Conservation (phyloP, 2,329 filamentous ascomycete genomes). For the Aspergillus uvarum region DNA sequence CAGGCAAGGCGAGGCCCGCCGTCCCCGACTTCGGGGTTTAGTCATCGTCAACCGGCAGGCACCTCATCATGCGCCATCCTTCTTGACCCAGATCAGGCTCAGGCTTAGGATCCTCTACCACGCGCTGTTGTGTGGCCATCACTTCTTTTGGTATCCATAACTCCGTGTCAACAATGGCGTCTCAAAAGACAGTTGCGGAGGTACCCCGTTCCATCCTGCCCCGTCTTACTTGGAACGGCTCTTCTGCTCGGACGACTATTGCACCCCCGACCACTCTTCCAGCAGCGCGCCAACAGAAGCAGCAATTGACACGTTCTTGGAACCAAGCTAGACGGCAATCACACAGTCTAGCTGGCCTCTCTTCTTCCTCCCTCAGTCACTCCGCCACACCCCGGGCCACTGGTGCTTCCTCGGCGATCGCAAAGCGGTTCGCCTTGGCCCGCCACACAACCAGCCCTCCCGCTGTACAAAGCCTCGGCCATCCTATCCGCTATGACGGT, state of each 20-base stretch:
- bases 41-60: not conserved
- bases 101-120: not conserved
- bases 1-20: not conserved
- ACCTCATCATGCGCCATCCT: not conserved
- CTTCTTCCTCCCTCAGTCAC: slow-evolving; percentile 12
- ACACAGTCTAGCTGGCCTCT: slow-evolving; percentile 14
- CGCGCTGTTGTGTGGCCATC: not conserved
- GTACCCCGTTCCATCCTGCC: slow-evolving; percentile 46
- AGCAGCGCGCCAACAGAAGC: slow-evolving; percentile 23
- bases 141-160: not conserved
- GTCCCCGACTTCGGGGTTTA: not conserved
- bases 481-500: slow-evolving; percentile 47
- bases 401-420: slow-evolving; percentile 19
- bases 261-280: slow-evolving; percentile 29
- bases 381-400: slow-evolving; percentile 15
- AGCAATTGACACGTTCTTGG: slow-evolving; percentile 24
- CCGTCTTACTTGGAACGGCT: slow-evolving; percentile 44
- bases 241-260: slow-evolving; percentile 33
- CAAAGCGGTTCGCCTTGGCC: slow-evolving; percentile 21
- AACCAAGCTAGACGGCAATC: slow-evolving; percentile 24
- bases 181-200: slow-evolving; percentile 43
- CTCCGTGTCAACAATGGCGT: slow-evolving; percentile 33
- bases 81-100: not conserved
- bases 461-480: slow-evolving; percentile 21
- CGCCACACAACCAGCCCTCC: slow-evolving; percentile 12